Percentiles rank a stretch among this genome's conserved stretches.
Conservation (phyloP, 1,139 yeast genomes). For the Yamadazyma friedrichii region DNA sequence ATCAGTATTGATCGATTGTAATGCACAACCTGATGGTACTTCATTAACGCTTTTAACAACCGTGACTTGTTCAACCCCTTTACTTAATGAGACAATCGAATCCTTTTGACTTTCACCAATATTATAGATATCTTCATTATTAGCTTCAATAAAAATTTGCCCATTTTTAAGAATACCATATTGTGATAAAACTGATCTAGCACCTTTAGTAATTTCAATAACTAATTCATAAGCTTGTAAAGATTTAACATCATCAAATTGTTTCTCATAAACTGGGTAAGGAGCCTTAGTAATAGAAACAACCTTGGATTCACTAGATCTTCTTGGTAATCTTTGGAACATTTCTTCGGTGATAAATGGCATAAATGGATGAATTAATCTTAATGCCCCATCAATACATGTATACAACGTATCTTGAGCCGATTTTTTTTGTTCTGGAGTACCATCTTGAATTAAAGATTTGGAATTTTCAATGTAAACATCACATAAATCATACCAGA, state of each 20-base stretch:
- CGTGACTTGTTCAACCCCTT: conserved; percentile 75
- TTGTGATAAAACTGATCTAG: conserved; percentile 89
- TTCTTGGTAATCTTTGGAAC: conserved; percentile 97
- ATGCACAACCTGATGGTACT: conserved; percentile 88
- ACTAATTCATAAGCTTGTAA: conserved; percentile 77
- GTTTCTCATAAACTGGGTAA: conserved; percentile 67
- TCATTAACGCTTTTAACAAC: conserved; percentile 54
- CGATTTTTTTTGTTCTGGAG: conserved; percentile 76
- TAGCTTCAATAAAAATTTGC: conserved; percentile 74
- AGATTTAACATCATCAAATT: conserved; percentile 63
- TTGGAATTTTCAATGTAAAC: conserved; percentile 97
- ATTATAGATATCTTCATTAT: conserved; percentile 43
- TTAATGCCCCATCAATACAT: conserved; percentile 87
- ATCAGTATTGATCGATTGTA: conserved; percentile 74
- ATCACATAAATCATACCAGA: conserved; percentile 97
- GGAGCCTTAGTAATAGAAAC: conserved; percentile 75
- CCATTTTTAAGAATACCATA: conserved; percentile 87
- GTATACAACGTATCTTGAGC: conserved; percentile 95
- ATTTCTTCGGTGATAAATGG: conserved; percentile 95
- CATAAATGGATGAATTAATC: conserved; percentile 96
- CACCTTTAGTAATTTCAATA: conserved; percentile 83
- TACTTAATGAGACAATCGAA: conserved; percentile 85
- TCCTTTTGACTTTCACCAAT: conserved; percentile 71
- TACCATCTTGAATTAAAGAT: conserved; percentile 87
- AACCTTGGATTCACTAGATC: conserved; percentile 61